phyloP scores from a whole-genome alignment of 1,284 basidiomycete species.

The Austroboletus novae-zelandiae region DNA sequence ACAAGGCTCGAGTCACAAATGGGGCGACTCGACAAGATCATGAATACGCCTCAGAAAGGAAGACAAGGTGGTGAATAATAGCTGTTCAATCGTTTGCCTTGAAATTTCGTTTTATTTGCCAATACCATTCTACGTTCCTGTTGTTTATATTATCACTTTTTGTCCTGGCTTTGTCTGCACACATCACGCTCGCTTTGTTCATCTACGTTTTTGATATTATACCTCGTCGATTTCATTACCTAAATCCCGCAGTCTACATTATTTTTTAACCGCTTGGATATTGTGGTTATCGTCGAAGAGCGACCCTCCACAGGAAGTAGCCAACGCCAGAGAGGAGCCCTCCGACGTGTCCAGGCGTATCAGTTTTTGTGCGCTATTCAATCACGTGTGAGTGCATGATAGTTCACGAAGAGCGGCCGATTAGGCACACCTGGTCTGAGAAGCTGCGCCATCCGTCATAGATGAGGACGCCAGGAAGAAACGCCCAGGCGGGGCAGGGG shows the following conservation, averaged over 20 bases:
- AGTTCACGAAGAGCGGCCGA: slow-evolving; percentile 6
- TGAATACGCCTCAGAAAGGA: slow-evolving; percentile 55
- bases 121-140: background rate
- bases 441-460: slow-evolving; percentile 54
- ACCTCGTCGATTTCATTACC: slow-evolving; percentile 10
- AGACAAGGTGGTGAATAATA: slow-evolving; percentile 13
- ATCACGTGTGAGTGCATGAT: slow-evolving; percentile 11
- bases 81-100: no score
- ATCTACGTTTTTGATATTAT: slow-evolving; percentile 6
- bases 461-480: slow-evolving; percentile 72
- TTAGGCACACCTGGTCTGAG: slow-evolving; percentile 47
- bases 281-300: slow-evolving; percentile 26
- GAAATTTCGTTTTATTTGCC: background rate
- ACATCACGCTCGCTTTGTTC: slow-evolving; percentile 14
- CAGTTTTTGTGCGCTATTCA: slow-evolving; percentile 45
- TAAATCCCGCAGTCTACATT: slow-evolving; percentile 9
- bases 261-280: background rate
- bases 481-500: slow-evolving; percentile 82
- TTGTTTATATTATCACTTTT: background rate
- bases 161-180: slow-evolving; percentile 3
- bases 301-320: slow-evolving; percentile 48
- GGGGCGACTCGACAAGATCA: slow-evolving; percentile 68
- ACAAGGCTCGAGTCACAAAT: slow-evolving; percentile 75
- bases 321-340: slow-evolving; percentile 70
- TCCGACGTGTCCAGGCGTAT: slow-evolving; percentile 79